These are phyloP conservation scores for Eucalyptus shirleyi DNA, from an alignment of 345 rosid species.

Conservation along the genomic window DNA sequence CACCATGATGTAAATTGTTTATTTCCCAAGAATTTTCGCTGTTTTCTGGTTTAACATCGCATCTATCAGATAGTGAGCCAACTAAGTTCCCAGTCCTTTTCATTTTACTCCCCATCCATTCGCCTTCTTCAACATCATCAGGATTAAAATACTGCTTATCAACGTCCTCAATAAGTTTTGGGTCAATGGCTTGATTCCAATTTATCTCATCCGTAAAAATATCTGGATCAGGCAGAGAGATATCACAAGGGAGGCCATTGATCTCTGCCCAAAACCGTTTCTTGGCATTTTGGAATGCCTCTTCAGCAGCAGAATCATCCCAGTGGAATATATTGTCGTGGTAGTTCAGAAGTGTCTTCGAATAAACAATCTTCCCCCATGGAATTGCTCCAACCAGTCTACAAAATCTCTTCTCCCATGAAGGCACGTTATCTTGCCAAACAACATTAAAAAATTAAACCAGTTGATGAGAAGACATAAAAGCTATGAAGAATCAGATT, in stretches of 20 bases:
- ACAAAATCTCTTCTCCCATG: conserved; percentile 78
- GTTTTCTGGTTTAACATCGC: not conserved
- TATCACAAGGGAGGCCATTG: conserved; percentile 33
- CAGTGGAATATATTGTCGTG: conserved; percentile 39
- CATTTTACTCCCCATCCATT: conserved; percentile 3
- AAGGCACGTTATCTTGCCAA: conserved; percentile 43
- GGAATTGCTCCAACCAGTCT: conserved; percentile 50
- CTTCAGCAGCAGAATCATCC: conserved; percentile 76
- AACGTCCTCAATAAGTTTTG: conserved; percentile 44
- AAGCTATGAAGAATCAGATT: not conserved
- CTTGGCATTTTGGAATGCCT: conserved; percentile 69
- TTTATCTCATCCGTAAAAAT: conserved; percentile 41
- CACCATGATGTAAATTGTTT: not conserved
- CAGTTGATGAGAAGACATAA: not conserved
- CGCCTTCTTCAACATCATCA: conserved; percentile 11
- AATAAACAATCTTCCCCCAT: conserved; percentile 55
- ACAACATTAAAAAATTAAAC: not conserved
- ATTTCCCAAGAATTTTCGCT: conserved; percentile 28
- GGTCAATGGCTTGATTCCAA: conserved; percentile 63
- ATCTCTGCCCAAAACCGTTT: conserved; percentile 56
- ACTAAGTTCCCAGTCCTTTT: not conserved
- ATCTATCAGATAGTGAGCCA: conserved; percentile 5
- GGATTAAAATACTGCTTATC: conserved; percentile 45
- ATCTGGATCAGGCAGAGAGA: conserved; percentile 59
- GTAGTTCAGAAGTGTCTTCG: conserved; percentile 25